A percentile compares a stretch with the other conserved stretches of the same genome.
phyloP scores from a whole-genome alignment of 2,329 filamentous ascomycete species.

The Pyrenophora seminiperda region DNA sequence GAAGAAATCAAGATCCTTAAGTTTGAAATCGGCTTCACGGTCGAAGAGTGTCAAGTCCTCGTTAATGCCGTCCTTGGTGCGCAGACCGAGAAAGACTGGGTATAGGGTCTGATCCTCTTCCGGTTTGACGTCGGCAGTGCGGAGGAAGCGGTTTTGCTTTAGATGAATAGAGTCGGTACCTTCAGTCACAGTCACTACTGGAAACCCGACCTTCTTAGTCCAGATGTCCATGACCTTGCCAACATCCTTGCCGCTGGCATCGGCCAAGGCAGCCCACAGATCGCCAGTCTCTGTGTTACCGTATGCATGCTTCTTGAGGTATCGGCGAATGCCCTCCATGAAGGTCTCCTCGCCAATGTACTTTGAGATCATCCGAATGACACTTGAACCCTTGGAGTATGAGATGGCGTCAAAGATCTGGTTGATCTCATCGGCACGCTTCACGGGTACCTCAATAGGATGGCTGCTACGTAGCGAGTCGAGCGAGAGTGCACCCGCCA shows the following conservation, averaged over 20 bases:
- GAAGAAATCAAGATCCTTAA: slow-evolving; percentile 85
- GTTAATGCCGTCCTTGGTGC: slow-evolving; percentile 81
- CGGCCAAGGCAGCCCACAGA: slow-evolving; percentile 84
- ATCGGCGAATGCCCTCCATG: slow-evolving; percentile 86
- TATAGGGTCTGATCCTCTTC: slow-evolving; percentile 89
- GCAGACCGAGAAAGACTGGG: slow-evolving; percentile 85
- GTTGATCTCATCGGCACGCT: slow-evolving; percentile 93
- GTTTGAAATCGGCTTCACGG: slow-evolving; percentile 77
- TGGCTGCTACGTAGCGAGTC: slow-evolving; percentile 94
- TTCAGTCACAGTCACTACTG: slow-evolving; percentile 85
- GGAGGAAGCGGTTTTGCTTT: slow-evolving; percentile 93
- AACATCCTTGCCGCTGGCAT: slow-evolving; percentile 89
- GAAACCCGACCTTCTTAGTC: slow-evolving; percentile 96
- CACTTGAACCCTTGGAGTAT: slow-evolving; percentile 94
- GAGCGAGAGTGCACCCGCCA: slow-evolving; percentile 83
- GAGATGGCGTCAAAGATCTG: slow-evolving; percentile 98
- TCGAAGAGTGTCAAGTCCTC: slow-evolving; percentile 73
- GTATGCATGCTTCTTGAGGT: slow-evolving; percentile 96
- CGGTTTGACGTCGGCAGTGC: slow-evolving; percentile 89
- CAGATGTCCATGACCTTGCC: slow-evolving; percentile 91
- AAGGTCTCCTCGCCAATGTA: slow-evolving; percentile 92
- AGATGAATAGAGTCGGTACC: slow-evolving; percentile 75
- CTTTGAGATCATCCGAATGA: slow-evolving; percentile 95
- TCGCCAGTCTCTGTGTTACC: slow-evolving; percentile 91
- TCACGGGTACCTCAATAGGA: slow-evolving; percentile 94